phyloP scores from a whole-genome alignment of 352 stramenopile species.

The Phytophthora citrophthora region DNA sequence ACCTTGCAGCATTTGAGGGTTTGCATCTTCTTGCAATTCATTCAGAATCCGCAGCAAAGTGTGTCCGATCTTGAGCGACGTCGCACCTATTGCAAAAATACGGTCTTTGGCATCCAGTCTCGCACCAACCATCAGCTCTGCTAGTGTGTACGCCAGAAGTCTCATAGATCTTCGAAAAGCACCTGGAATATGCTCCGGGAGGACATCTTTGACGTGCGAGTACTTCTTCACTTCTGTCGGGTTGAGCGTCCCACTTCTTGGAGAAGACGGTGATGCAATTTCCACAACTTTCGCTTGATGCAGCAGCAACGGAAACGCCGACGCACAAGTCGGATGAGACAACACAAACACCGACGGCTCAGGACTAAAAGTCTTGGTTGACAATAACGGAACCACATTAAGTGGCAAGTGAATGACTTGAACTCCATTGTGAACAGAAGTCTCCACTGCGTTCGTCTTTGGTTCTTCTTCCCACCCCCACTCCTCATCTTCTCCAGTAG shows the following conservation, averaged over 20 bases:
- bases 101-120: constrained; percentile 69
- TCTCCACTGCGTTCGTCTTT: neutral
- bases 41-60: constrained; percentile 72
- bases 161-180: constrained; percentile 65
- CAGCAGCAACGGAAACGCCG: constrained; percentile 74
- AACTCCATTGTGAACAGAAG: constrained; percentile 24
- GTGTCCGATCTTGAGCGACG: constrained; percentile 82
- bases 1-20: constrained; percentile 37
- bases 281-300: constrained; percentile 45
- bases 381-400: constrained; percentile 60
- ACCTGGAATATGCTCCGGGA: constrained; percentile 70
- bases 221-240: constrained; percentile 36
- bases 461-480: constrained; percentile 59
- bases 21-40: constrained; percentile 60
- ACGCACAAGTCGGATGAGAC: constrained; percentile 65
- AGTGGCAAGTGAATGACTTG: constrained; percentile 65
- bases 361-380: constrained; percentile 35
- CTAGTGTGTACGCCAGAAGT: constrained; percentile 69
- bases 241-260: constrained; percentile 7
- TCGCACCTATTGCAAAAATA: constrained; percentile 74
- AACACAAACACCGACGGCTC: constrained; percentile 81
- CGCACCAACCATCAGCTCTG: constrained; percentile 55
- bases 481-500: constrained; percentile 31
- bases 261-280: constrained; percentile 5
- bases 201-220: constrained; percentile 69